Base-by-base conservation (phyloP, 2,329 filamentous ascomycete species). In the Neonectria coccinea region DNA sequence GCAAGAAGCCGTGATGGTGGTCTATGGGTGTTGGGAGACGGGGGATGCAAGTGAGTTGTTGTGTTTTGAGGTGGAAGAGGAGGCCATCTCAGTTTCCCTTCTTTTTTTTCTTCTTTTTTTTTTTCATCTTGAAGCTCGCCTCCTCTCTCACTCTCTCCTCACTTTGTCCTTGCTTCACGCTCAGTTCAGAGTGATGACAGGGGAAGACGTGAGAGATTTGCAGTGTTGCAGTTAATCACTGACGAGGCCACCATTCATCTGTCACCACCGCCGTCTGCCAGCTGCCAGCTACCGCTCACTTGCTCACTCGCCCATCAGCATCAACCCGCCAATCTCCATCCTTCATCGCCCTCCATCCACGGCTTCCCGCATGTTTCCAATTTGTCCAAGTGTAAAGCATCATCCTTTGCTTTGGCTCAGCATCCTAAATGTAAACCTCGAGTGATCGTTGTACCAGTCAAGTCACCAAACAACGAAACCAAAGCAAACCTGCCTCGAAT, bases 1-100 rank as follows among this genome's bases (percentile, higher is more conserved):
- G 61, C 51, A 56, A 45, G 51, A 47, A 55, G 56, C 61, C 61
- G 61, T n/a, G 36, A 48, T 55, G 52, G 33, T 25, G 25, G 25
- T 25, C 25, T 5, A 25, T 6, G 25, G 5, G 25, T 6, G 25
- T 4, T 25, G 25, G 25, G 25, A 25, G 25, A 25, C 25, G 25
- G 25, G 1, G 25, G 25, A 25, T 25, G 25, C 25, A 25, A 25
- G 25, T 4, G 25, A 14, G 47, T 9, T 2, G 33, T 8, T 4
- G n/a, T 22, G 12, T 14, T 10, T n/a, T 31, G 0, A 45, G 41
- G 18, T 3, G 22, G 25, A 44, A 3, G 36, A 14, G 10, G 20
- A 25, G 14, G n/a, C 2, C 31, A 61, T 44, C 27, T 50, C 25
- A 3, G 7, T 16, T 3, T 16, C 14, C 14, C 1, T 39, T 39